These are phyloP conservation scores for Penicillium malachiteum DNA, from an alignment of 495 filamentous ascomycete genomes.

Conservation along the genomic window DNA sequence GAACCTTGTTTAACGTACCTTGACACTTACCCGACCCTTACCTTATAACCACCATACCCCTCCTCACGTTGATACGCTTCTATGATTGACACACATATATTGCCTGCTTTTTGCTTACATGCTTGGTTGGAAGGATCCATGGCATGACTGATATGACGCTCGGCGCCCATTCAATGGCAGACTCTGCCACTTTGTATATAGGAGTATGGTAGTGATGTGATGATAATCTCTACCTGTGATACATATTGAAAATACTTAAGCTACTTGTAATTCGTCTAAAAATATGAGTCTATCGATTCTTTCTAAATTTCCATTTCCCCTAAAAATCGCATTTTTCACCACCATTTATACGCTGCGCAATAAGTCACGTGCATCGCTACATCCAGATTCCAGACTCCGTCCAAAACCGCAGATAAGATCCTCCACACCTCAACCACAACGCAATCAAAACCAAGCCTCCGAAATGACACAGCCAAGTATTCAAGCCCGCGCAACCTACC, in stretches of 20 bases:
- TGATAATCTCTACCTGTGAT: constrained; percentile 14
- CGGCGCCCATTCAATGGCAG: constrained; percentile 11
- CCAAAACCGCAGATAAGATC: not conserved
- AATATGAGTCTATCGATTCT: too few species aligned
- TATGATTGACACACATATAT: constrained; percentile 27
- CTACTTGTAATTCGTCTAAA: too few species aligned
- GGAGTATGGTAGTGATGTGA: constrained; percentile 13
- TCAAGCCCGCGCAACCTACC: constrained; percentile 77
- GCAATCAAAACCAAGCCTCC: constrained; percentile 5
- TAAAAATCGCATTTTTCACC: too few species aligned
- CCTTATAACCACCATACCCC: constrained; percentile 7
- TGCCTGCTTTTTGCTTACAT: constrained; percentile 11
- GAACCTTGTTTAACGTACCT: not conserved
- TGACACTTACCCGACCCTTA: not conserved
- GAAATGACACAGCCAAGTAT: constrained; percentile 30
- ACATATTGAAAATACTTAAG: constrained; percentile 6
- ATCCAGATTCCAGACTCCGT: not conserved
- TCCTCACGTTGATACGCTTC: constrained; percentile 29
- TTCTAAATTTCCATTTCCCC: too few species aligned
- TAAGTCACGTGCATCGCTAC: too few species aligned
- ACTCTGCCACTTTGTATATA: constrained; percentile 24
- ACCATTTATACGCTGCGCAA: too few species aligned
- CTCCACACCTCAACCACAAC: constrained; percentile 3
- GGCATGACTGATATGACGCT: constrained; percentile 16
- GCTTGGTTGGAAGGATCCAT: constrained; percentile 9